Evolutionary conservation across 352 stramenopile species (phyloP), one percentile per base, ranked within the genome.

Genomic region (Salisapilia sapeloensis): DNA sequence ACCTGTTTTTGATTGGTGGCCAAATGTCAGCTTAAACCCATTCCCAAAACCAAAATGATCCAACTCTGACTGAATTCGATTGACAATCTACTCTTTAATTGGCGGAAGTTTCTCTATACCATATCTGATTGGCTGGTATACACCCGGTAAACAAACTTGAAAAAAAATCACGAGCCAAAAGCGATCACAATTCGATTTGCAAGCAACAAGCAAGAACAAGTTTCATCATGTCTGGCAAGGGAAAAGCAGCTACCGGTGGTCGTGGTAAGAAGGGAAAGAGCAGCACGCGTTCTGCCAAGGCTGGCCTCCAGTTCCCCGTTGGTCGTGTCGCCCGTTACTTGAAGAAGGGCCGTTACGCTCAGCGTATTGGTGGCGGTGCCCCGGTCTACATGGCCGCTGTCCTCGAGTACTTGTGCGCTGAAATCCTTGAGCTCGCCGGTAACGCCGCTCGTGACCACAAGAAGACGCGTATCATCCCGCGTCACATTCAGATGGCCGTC

Each of bases 401-500:
- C 6, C 48, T 91, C 11, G 80, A 94, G 52, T 95, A 93, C 51
- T 55, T 92, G 17, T 84, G 60, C 34, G 80, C 76, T 22, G 80
- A 95, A 50, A 91, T 97, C 44, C 58, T 93, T 26, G 82, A 95
- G 44, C 53, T 95, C 18, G 80, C 80, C 15, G 83, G 81, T 22
- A 93, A 96, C 49, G 84, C 84, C 46, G 87, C 82, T 19, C 62
- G 82, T 42, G 76, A 96, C 51, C 92, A 95, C 76, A 97, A 98
- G 76, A 97, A 97, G 78, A 79, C 61, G 36, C 74, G 90, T 55
- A 97, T 97, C 52, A 86, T 96, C 29, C 91, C 92, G 16, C 81
- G 90, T 39, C 91, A 97, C 72, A 94, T 97, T 39, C 92, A 96
- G 64, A 69, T 97, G 37, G 87, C 90, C 22, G 76, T 97, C 4